Evolutionary conservation across 305 asterid species (phyloP).

Genomic region (Fraxinus angustifolia): DNA sequence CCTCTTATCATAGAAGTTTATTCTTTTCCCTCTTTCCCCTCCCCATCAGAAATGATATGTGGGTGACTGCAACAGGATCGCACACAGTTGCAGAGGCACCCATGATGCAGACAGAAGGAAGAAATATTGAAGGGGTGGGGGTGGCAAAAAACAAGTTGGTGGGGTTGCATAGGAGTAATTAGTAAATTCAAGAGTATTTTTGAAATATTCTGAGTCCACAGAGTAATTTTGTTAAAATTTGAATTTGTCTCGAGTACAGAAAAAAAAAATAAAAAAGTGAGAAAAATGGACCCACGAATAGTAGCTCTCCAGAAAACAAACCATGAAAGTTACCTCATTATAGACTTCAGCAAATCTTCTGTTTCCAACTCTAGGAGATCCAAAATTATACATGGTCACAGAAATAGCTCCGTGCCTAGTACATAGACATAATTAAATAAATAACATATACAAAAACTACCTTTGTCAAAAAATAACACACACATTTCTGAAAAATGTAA

Average conservation of each 20-base stretch:
- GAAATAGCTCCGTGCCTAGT: slow-evolving; percentile 73
- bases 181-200: background rate
- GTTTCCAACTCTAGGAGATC: slow-evolving; percentile 98
- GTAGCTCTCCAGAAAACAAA: background rate
- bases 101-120: background rate
- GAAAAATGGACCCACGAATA: background rate
- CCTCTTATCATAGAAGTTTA: background rate
- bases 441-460: background rate
- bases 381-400: slow-evolving; percentile 92
- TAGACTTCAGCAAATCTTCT: slow-evolving; percentile 82
- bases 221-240: background rate
- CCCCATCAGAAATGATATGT: background rate
- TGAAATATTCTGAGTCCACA: background rate
- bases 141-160: background rate
- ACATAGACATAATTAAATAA: slow-evolving; percentile 13
- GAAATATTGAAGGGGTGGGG: background rate
- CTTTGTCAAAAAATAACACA: background rate
- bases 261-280: background rate
- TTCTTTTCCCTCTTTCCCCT: background rate
- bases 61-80: background rate
- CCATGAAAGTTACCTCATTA: slow-evolving; percentile 57
- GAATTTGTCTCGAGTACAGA: background rate
- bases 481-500: background rate
- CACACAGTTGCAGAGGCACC: background rate
- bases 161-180: background rate